Evolutionary conservation across 2,329 filamentous ascomycete species (phyloP), one percentile per base, ranked within the genome.

Genomic region (Xylaria sp.): DNA sequence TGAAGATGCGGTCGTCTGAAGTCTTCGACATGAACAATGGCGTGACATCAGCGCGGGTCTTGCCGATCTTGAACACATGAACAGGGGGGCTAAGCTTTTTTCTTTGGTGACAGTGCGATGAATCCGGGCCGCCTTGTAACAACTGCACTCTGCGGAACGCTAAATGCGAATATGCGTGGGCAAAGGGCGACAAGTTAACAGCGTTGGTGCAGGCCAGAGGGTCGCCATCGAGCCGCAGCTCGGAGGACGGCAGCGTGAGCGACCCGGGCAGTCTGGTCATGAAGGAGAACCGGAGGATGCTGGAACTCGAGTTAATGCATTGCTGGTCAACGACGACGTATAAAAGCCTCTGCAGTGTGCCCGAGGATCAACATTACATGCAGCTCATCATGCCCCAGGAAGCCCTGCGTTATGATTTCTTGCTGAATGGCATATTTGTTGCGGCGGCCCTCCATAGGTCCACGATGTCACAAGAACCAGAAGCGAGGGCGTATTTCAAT

Each of bases 221-320:
- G 28, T 66, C 56, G n/a, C 59, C 70, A 12, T 58, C 69, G 49
- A 59, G 61, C 18, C 33, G 55, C 6, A 54, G 49, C 3, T 31
- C 60, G 9, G 70, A 64, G 28, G 63, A 64, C 8, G 39, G 41
- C 39, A 51, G 62, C 39, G 5, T 70, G 58, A 48, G 31, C 36
- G 65, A 71, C 15, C 61, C 68, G 1, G 59, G 56, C 23, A 36
- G 57, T 13, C 59, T 69, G 23, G 69, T 64, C 10, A n/a, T 67
- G 57, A 65, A 59, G 39, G 72, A 72, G 57, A 68, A 69, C 9
- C 74, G 73, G 0, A 74, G 78, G 33, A 71, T 78, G 18, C 74
- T 83, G 28, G 84, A 86, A 66, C 78, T 87, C 9, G 84, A 86
- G 67, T 74, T 87, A 54, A 85, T 87, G 83, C 84, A 86, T 70